These are phyloP conservation scores for Pilatotrama ljubarskyi DNA, from an alignment of 768 basidiomycete genomes.

Conservation along the genomic window DNA sequence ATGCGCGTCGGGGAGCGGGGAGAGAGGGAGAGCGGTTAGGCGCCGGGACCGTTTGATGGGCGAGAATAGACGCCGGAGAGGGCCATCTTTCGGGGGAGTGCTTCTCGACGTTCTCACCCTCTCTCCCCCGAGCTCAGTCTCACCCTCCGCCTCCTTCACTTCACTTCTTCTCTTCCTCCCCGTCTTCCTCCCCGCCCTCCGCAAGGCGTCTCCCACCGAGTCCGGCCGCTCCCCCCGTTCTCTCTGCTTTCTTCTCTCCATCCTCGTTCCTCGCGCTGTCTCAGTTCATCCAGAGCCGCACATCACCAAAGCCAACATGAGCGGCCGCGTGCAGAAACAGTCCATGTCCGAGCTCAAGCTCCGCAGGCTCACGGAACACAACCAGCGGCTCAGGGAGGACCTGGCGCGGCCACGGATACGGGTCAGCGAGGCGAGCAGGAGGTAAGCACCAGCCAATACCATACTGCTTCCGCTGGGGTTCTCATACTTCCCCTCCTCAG, in stretches of 20 bases:
- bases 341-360: conserved; percentile 84
- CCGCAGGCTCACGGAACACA: conserved; percentile 75
- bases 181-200: neutral
- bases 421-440: conserved; percentile 71
- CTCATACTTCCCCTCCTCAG: conserved; percentile 34
- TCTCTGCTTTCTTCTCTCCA: neutral
- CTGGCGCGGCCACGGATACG: conserved; percentile 67
- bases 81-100: no score
- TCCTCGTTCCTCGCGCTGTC: neutral
- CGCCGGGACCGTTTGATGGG: neutral
- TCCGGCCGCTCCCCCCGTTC: conserved; percentile 8
- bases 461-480: neutral
- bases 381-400: conserved; percentile 70
- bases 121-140: neutral
- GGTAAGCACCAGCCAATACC: conserved; percentile 39
- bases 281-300: neutral
- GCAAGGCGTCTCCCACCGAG: neutral
- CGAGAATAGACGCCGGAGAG: no score
- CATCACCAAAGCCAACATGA: conserved; percentile 22
- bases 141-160: neutral
- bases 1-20: neutral
- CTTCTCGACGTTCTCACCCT: neutral
- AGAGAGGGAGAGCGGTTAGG: conserved; percentile 2
- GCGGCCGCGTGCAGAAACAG: conserved; percentile 46
- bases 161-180: neutral